Evolutionary conservation across 352 stramenopile species (phyloP), one percentile per base, ranked within the genome.

Genomic region (Blastocystis sp.): DNA sequence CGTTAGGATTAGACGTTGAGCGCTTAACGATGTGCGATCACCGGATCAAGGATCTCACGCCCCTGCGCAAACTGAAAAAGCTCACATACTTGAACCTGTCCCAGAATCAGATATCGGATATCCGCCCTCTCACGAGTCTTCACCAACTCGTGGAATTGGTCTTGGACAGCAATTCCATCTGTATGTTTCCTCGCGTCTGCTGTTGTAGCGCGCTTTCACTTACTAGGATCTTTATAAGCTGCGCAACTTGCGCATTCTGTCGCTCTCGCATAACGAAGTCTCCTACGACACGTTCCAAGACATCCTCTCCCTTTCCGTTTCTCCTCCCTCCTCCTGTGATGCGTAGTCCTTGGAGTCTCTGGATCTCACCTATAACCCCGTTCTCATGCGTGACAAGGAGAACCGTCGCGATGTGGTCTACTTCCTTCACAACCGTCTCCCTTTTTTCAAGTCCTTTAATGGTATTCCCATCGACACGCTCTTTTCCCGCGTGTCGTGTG

Each of bases 71-170:
- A 2, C 60, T 84, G 2, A 48, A 52, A 38, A 62, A 70, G 4
- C 74, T 84, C 40, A 84, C 65, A 42, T 84, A 84, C n/a, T 28
- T 84, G 19, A 84, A 84, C 69, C 40, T 84, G n/a, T 68, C 74
- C 28, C 2, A 28, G 17, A 84, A 84, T 28, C 34, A 52, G 17
- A 84, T 84, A 24, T 68, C 52, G 3, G 54, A 84, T 70, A 66
- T 84, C 61, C 42, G 40, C 14, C 74, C 74, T 28, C 54, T 84
- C 48, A 84, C 74, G 2, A 57, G 21, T 57, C 42, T 84, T 28
- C 66, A 57, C 28, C 60, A 59, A 60, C 60, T 84, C 4, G 52
- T 69, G n/a, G 74, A 84, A 64, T 43, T 84, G 9, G 45, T 68
- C 69, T 28, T 84, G 3, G 74, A 84, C 66, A 57, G 42, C 34